These are phyloP conservation scores for Penicillium italicum DNA, from an alignment of 2,329 filamentous ascomycete species.

Conservation along the genomic window DNA sequence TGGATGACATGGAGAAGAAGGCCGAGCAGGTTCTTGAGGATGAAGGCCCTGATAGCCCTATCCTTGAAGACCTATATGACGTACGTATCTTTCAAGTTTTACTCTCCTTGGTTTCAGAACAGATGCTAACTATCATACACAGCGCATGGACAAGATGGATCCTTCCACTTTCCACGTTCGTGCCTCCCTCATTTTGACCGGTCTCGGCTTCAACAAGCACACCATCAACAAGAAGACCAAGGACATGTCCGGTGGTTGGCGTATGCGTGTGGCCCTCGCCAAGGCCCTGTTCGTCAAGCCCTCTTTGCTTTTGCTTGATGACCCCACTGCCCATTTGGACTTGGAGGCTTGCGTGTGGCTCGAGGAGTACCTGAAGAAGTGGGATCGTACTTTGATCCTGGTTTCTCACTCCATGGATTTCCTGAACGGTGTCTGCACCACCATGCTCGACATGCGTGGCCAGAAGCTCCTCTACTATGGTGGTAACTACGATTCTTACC, in stretches of 20 bases:
- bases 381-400: constrained; percentile 93
- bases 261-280: constrained; percentile 96
- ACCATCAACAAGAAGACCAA: constrained; percentile 99
- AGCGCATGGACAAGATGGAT: constrained; percentile 99
- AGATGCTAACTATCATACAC: constrained; percentile 24
- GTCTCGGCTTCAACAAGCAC: constrained; percentile 97
- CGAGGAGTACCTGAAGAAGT: constrained; percentile 99
- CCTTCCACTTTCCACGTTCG: constrained; percentile 94
- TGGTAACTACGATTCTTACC: constrained; percentile 98
- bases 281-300: constrained; percentile 99
- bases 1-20: constrained; percentile 81
- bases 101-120: neutral
- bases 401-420: constrained; percentile 99
- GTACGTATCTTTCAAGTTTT: constrained; percentile 51
- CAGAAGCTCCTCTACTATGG: constrained; percentile 93
- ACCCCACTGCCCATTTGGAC: constrained; percentile 98
- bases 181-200: constrained; percentile 92
- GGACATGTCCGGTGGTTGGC: constrained; percentile 99
- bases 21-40: constrained; percentile 89
- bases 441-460: constrained; percentile 96
- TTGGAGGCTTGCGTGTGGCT: constrained; percentile 99
- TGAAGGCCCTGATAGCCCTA: constrained; percentile 83
- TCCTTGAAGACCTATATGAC: constrained; percentile 93
- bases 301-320: constrained; percentile 89
- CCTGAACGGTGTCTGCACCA: constrained; percentile 96